Conservation (phyloP, 345 rosid species). For the Euphorbia tirucalli region DNA sequence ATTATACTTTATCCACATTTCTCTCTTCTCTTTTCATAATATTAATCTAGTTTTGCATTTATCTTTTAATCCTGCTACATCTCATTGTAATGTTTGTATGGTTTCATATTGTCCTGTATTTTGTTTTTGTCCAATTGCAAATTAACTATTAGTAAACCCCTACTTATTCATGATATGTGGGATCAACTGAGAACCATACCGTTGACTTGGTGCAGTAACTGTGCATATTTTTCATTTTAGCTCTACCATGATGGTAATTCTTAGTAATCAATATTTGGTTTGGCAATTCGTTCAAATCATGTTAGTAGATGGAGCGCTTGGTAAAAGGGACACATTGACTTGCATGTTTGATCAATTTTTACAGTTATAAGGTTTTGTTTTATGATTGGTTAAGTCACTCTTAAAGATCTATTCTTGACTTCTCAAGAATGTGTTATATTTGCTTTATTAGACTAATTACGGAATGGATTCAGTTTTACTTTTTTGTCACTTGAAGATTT, state of each 20-base stretch:
- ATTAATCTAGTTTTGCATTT: too few relatives aligned
- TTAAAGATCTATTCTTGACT: not conserved
- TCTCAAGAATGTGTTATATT: constrained; percentile 6
- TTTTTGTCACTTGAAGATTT: not conserved
- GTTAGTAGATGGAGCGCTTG: not conserved
- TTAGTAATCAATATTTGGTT: not conserved
- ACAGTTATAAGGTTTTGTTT: not conserved
- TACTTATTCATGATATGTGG: too few relatives aligned
- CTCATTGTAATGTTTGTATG: too few relatives aligned
- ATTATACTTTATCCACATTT: too few relatives aligned
- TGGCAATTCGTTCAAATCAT: not conserved
- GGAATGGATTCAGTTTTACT: not conserved
- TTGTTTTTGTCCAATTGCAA: too few relatives aligned
- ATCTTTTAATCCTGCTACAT: too few relatives aligned
- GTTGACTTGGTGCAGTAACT: not conserved
- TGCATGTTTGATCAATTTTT: not conserved
- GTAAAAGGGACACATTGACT: not conserved
- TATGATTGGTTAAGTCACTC: not conserved
- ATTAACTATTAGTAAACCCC: not conserved
- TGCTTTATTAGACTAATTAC: constrained; percentile 1
- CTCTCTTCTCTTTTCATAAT: too few relatives aligned
- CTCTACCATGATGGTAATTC: not conserved
- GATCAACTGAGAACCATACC: not conserved
- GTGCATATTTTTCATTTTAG: not conserved
- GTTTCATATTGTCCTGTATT: too few relatives aligned